These are phyloP conservation scores for Collybia mongolica DNA, from an alignment of 768 basidiomycete species.

Conservation along the genomic window DNA sequence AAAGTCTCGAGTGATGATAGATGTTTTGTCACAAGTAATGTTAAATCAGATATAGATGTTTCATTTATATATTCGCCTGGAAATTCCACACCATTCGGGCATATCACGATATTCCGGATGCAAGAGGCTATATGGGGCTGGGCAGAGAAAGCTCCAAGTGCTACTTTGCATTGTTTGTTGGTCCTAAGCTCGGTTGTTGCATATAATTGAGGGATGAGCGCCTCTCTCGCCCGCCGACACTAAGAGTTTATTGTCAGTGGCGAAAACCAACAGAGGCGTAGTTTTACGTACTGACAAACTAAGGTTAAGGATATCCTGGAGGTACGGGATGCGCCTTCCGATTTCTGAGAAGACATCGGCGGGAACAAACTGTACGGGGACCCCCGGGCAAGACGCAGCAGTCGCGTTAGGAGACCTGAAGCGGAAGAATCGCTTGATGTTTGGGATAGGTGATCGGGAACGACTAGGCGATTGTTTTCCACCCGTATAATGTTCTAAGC, in stretches of 20 bases:
- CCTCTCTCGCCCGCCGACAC: conserved; percentile 26
- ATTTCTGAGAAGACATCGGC: conserved; percentile 23
- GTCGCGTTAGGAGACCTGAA: conserved; percentile 2
- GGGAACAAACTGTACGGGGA: conserved; percentile 13
- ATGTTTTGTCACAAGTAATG: conserved; percentile 22
- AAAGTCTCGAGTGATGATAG: conserved; percentile 27
- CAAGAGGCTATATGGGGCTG: conserved; percentile 26
- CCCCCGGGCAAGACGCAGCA: background rate
- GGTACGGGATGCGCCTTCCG: conserved; percentile 18
- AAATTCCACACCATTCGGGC: conserved; percentile 31
- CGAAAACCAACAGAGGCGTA: background rate
- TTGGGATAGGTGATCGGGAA: conserved; percentile 17
- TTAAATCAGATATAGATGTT: conserved; percentile 22
- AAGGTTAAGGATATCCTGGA: conserved; percentile 26
- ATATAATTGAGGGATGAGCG: conserved; percentile 29
- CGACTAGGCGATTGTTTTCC: conserved; percentile 9
- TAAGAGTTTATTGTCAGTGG: conserved; percentile 7
- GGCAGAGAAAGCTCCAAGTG: conserved; percentile 47
- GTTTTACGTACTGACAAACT: conserved; percentile 22
- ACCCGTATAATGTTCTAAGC: conserved; percentile 1
- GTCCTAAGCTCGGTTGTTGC: conserved; percentile 31
- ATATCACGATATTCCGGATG: conserved; percentile 25
- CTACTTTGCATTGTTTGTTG: conserved; percentile 29
- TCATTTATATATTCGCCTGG: conserved; percentile 32
- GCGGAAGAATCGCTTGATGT: conserved; percentile 18